Evolutionary conservation across 129 eudicot genomes (phyloP), one percentile per base, ranked within the genome.

Genomic region (Gnaphalium uliginosum): DNA sequence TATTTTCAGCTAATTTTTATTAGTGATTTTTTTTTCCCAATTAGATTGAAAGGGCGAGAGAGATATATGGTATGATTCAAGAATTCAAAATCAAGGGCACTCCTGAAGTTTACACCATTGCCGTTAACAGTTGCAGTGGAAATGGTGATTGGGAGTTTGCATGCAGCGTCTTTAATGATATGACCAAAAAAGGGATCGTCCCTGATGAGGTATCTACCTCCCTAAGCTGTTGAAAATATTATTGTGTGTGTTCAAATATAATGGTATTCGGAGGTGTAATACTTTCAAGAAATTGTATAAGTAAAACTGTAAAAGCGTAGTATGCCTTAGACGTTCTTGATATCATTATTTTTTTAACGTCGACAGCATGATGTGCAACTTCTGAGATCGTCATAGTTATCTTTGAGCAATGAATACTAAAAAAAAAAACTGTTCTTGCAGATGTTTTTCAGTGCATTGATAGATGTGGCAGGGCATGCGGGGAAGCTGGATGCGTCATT

Each of bases 381-480:
- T 3, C 22, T 19, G 65, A 21, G 11, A 72, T 56, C 33, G 13
- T 72, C 51, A 57, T 61, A 8, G 14, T 14, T 62, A 24, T 62
- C 23, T 67, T 61, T 51, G 54, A 41, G 74, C 24, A 30, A 33
- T 61, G n/a, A 67, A 24, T 62, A 6, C 70, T 67, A 66, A 68
- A 61, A 68, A 19, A 23, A 70, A 2, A 53, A 65, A 72, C 18
- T 78, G 22, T 41, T 67, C n/a, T 14, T 86, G 74, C 91, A 95
- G 99, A 89, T 84, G 89, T 89, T 95, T 80, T 84, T 95, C 79
- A 95, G 99, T 77, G 89, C 97, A 77, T 75, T 91, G 83, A 87
- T 91, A 84, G 97, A 95, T 84, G 97, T 91, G 26, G 99, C 97
- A 25, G 99, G 99, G 69, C 97, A 95, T 83, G 89, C 96, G 79